Evolutionary conservation across 305 asterid genomes (phyloP).

Genomic region (Fraxinus platypoda): DNA sequence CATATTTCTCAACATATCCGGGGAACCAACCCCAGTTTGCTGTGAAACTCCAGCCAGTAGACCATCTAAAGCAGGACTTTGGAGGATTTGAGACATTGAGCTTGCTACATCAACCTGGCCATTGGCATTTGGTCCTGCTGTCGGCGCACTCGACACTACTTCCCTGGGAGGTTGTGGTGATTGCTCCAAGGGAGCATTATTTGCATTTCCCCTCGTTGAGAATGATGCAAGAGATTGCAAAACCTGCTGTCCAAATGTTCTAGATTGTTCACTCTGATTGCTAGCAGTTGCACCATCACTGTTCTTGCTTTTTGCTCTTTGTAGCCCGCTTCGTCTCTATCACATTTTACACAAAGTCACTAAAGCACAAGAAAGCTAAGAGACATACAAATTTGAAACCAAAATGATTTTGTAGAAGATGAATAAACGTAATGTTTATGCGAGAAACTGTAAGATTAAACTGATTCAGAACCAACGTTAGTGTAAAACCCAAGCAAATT

Average conservation of each 20-base stretch:
- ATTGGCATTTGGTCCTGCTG: slow-evolving; percentile 33
- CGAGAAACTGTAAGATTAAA: background rate
- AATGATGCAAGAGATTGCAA: slow-evolving; percentile 69
- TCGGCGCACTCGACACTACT: slow-evolving; percentile 24
- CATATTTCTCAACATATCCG: slow-evolving; percentile 73
- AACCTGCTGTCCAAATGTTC: slow-evolving; percentile 57
- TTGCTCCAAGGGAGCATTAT: slow-evolving; percentile 29
- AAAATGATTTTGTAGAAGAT: background rate
- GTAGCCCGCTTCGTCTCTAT: slow-evolving; percentile 58
- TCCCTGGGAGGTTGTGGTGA: slow-evolving; percentile 28
- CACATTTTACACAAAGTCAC: slow-evolving; percentile 17
- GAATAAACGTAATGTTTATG: slow-evolving; percentile 7
- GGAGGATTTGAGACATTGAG: slow-evolving; percentile 72
- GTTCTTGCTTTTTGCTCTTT: slow-evolving; percentile 35
- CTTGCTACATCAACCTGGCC: slow-evolving; percentile 45
- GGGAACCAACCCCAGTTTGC: slow-evolving; percentile 81
- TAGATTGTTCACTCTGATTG: slow-evolving; percentile 45
- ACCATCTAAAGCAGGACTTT: slow-evolving; percentile 67
- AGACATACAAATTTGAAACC: background rate
- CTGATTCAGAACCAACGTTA: background rate
- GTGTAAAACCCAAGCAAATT: background rate
- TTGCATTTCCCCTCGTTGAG: slow-evolving; percentile 31
- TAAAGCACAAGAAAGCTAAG: background rate
- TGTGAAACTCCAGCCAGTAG: slow-evolving; percentile 76
- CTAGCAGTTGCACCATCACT: slow-evolving; percentile 40